These are phyloP conservation scores for Solanum piurae DNA, from an alignment of 257 asterid species.

Conservation along the genomic window DNA sequence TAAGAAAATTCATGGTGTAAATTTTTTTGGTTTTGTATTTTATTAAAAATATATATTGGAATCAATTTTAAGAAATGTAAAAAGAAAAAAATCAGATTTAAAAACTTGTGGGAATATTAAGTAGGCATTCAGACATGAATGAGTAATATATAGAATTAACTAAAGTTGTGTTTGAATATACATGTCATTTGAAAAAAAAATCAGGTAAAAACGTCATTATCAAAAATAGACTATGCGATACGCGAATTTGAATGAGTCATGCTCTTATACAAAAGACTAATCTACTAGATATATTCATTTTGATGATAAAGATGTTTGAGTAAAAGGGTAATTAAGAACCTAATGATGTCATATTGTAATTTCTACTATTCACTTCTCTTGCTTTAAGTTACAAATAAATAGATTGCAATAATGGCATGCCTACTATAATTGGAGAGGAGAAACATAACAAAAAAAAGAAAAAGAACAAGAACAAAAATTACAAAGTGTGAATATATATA, in stretches of 20 bases:
- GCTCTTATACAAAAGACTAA: too few species aligned
- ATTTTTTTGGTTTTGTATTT: not conserved
- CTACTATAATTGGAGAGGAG: not conserved
- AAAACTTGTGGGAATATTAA: not conserved
- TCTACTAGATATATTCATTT: not conserved
- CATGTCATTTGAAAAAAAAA: not conserved
- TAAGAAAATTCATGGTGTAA: not conserved
- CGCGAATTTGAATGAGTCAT: not conserved
- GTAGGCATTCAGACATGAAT: not conserved
- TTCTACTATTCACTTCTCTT: not conserved
- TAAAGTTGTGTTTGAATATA: not conserved
- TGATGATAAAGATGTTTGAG: not conserved
- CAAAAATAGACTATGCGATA: too few species aligned
- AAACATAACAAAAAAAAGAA: not conserved
- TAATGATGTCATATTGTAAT: not conserved
- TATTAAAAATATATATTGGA: not conserved
- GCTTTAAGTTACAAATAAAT: not conserved
- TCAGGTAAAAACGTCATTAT: not conserved
- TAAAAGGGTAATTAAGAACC: not conserved
- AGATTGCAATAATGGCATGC: not conserved
- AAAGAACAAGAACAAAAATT: not conserved
- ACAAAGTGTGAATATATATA: not conserved
- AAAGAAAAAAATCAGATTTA: not conserved
- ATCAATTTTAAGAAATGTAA: not conserved
- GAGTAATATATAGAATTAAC: not conserved